Evolutionary conservation across 306 rosid species (phyloP).

Genomic region (Rosa lucieae): DNA sequence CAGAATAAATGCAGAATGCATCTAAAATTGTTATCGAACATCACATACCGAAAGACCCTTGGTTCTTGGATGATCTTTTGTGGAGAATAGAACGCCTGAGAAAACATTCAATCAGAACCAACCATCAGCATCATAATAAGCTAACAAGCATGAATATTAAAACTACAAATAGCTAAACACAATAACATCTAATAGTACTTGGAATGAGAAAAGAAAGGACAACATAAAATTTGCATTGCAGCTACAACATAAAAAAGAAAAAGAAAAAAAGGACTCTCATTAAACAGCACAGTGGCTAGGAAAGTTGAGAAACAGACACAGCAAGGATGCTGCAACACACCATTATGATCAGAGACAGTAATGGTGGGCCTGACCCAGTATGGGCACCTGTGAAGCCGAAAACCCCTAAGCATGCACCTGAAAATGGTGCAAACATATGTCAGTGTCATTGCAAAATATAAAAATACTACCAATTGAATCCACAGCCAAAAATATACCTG

Average conservation of each 20-base stretch:
- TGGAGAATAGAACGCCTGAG: constrained; percentile 88
- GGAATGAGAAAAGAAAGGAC: not conserved
- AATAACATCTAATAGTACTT: not conserved
- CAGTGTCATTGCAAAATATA: constrained; percentile 14
- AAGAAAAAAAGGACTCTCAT: not conserved
- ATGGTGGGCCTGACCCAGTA: constrained; percentile 97
- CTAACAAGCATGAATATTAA: not conserved
- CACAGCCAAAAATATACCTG: constrained; percentile 51
- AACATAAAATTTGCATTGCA: not conserved
- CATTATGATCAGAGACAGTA: constrained; percentile 87
- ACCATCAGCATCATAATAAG: constrained; percentile 11
- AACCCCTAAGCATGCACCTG: constrained; percentile 98
- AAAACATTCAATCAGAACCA: constrained; percentile 24
- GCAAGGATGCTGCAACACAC: constrained; percentile 46
- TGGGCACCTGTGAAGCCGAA: constrained; percentile 96
- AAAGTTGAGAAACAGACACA: constrained; percentile 5
- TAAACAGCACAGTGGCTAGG: constrained; percentile 13
- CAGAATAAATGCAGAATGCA: constrained; percentile 19
- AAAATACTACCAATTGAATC: constrained; percentile 14
- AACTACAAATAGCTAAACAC: not conserved
- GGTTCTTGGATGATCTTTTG: constrained; percentile 88
- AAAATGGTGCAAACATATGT: constrained; percentile 23
- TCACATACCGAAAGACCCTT: constrained; percentile 85
- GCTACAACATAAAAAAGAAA: not conserved
- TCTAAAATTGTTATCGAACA: constrained; percentile 17